A percentile compares a stretch with the other conserved stretches of the same genome.
phyloP scores from a whole-genome alignment of 73 alveolate genomes.

The Tetrahymena malaccensis region DNA sequence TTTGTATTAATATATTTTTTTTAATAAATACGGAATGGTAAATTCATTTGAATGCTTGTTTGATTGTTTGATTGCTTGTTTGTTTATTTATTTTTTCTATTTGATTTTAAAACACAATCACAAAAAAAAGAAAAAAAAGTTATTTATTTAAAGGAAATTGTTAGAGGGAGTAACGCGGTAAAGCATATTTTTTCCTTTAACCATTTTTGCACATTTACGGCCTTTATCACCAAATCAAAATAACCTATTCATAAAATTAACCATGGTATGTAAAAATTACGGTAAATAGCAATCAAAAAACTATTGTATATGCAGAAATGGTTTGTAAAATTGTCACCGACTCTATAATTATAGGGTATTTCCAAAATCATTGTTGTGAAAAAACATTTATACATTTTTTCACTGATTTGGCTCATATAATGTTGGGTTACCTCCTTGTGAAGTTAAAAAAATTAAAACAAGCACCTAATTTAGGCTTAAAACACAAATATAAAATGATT shows the following conservation, averaged over 20 bases:
- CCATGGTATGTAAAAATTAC: not conserved
- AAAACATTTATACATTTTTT: not conserved
- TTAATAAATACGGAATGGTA: not conserved
- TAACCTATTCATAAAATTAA: not conserved
- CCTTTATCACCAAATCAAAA: not conserved
- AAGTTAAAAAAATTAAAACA: no score
- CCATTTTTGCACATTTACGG: not conserved
- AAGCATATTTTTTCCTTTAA: not conserved
- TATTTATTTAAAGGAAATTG: not conserved
- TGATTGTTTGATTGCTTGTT: not conserved
- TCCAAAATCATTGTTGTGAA: not conserved
- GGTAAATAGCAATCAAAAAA: not conserved
- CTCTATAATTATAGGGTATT: not conserved
- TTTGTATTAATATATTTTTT: not conserved
- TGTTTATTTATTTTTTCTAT: not conserved
- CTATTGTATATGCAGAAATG: not conserved
- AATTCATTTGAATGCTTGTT: not conserved
- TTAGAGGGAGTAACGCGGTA: conserved; percentile 2
- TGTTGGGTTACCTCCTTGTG: not conserved
- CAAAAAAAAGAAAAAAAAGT: not conserved
- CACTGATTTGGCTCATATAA: not conserved
- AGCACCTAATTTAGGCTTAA: not conserved
- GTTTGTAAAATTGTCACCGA: not conserved
- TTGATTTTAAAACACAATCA: not conserved
- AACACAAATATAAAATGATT: not conserved